These are phyloP conservation scores for Pseudogymnoascus sp. DNA, from an alignment of 2,329 filamentous ascomycete species.

Conservation along the genomic window DNA sequence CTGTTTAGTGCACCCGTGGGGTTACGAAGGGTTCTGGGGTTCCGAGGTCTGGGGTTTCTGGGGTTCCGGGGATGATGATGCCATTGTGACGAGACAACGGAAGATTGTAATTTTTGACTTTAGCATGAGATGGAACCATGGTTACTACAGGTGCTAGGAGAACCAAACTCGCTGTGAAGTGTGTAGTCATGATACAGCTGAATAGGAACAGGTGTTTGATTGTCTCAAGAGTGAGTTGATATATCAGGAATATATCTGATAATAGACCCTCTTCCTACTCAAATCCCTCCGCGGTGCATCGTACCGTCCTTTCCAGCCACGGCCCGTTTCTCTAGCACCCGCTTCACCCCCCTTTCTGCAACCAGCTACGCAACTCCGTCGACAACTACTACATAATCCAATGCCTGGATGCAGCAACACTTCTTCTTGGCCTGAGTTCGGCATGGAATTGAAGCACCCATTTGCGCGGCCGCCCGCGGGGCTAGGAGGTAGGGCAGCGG, in stretches of 20 bases:
- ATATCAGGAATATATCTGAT: too few species aligned
- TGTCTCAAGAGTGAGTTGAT: background rate
- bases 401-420: slow-evolving; percentile 32
- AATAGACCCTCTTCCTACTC: slow-evolving; percentile 20
- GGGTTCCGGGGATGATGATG: background rate
- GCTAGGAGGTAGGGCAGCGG: background rate
- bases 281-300: slow-evolving; percentile 37
- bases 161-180: background rate
- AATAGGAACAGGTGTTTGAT: background rate
- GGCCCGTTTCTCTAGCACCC: slow-evolving; percentile 30
- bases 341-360: slow-evolving; percentile 33
- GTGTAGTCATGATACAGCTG: background rate
- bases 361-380: slow-evolving; percentile 32
- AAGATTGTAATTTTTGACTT: background rate
- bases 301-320: slow-evolving; percentile 33
- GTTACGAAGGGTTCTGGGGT: background rate
- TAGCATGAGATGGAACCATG: background rate
- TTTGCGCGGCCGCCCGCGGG: slow-evolving; percentile 7
- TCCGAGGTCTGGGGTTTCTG: background rate
- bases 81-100: background rate
- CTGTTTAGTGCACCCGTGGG: background rate
- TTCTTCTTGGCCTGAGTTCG: slow-evolving; percentile 11
- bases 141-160: background rate
- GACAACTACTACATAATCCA: slow-evolving; percentile 34
- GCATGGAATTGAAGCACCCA: slow-evolving; percentile 11